Conservation (phyloP, 495 filamentous ascomycete genomes). For the Hypoxylon lenormandii region DNA sequence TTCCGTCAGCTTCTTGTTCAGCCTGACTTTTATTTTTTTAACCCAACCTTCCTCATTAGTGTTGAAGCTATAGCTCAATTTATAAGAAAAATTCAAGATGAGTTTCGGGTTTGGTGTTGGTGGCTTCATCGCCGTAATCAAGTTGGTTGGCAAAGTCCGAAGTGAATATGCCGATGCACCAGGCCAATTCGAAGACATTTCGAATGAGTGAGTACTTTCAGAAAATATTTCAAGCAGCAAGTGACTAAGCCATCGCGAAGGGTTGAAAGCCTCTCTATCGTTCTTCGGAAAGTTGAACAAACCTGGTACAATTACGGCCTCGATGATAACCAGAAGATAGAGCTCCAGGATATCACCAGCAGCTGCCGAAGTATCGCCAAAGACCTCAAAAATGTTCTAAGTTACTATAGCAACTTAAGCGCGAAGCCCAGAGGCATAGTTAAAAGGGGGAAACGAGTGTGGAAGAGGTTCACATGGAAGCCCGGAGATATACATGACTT, state of each 20-base stretch:
- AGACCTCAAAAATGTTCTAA: conserved; percentile 26
- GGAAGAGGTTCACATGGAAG: conserved; percentile 51
- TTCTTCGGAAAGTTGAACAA: conserved; percentile 43
- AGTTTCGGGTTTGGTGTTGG: conserved; percentile 52
- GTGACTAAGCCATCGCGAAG: background rate
- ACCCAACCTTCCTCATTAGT: too few relatives aligned
- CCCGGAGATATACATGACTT: conserved; percentile 49
- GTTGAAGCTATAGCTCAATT: too few relatives aligned
- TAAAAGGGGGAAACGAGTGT: conserved; percentile 23
- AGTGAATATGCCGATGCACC: conserved; percentile 49
- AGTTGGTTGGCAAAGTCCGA: conserved; percentile 46
- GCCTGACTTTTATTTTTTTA: too few relatives aligned
- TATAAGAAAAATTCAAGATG: too few relatives aligned
- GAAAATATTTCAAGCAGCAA: too few relatives aligned
- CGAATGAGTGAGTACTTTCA: conserved; percentile 19
- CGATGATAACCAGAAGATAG: conserved; percentile 3
- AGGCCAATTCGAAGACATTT: conserved; percentile 47
- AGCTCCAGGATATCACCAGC: background rate
- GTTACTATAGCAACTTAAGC: conserved; percentile 14
- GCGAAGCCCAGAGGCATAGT: background rate
- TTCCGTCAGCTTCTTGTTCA: too few relatives aligned
- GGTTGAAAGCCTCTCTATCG: conserved; percentile 43
- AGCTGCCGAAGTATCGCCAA: conserved; percentile 4
- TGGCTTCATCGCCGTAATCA: conserved; percentile 46
- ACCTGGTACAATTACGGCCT: background rate